Conservation (phyloP, 768 basidiomycete species). For the Lactarius pseudohatsudake region DNA sequence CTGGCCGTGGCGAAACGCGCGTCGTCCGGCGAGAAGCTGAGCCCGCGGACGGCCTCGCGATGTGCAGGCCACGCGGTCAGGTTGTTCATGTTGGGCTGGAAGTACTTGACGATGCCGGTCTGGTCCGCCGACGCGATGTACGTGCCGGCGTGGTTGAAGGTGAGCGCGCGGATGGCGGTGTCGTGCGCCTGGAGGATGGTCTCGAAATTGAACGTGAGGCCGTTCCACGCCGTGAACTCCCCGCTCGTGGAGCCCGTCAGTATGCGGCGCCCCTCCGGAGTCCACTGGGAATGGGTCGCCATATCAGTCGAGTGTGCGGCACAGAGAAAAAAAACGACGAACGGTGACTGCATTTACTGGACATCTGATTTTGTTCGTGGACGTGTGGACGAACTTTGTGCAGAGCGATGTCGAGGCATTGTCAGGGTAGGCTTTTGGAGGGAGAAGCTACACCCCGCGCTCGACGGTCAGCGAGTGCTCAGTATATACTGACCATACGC, state of each 20-base stretch:
- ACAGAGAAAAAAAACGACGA: slow-evolving; percentile 36
- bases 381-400: slow-evolving; percentile 97
- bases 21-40: slow-evolving; percentile 93
- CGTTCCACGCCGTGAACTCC: slow-evolving; percentile 99
- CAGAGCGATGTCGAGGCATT: slow-evolving; percentile 93
- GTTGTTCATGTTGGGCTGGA: slow-evolving; percentile 99
- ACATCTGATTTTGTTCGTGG: slow-evolving; percentile 97
- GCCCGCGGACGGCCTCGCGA: slow-evolving; percentile 90
- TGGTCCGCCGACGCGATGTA: slow-evolving; percentile 94
- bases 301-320: slow-evolving; percentile 10
- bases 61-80: slow-evolving; percentile 92
- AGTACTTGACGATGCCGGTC: slow-evolving; percentile 95
- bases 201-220: slow-evolving; percentile 98
- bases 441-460: slow-evolving; percentile 65
- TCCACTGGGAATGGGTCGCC: slow-evolving; percentile 63
- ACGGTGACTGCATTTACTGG: slow-evolving; percentile 96
- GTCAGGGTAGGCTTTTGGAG: slow-evolving; percentile 86
- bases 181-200: slow-evolving; percentile 99
- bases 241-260: slow-evolving; percentile 95
- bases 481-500: slow-evolving; percentile 35
- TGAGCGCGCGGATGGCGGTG: slow-evolving; percentile 84
- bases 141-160: slow-evolving; percentile 90
- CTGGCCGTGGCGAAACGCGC: slow-evolving; percentile 90
- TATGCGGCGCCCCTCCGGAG: slow-evolving; percentile 90
- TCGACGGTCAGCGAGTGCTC: slow-evolving; percentile 19